These are phyloP conservation scores for Cyberlindnera mississippiensis DNA, from an alignment of 805 yeast genomes.

Conservation along the genomic window DNA sequence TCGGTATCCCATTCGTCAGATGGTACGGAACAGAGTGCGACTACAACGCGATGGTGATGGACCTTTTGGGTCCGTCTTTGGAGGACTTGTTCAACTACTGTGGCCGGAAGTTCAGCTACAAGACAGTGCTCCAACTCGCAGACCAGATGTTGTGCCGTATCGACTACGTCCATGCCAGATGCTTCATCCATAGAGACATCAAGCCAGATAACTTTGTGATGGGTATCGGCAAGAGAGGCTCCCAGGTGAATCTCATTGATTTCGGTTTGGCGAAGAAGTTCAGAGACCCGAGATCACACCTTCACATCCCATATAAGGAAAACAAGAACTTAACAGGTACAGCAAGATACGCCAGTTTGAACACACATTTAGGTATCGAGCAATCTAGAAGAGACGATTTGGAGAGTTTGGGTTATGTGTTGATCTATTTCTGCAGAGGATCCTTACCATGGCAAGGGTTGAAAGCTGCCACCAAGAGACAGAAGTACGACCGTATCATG, in stretches of 20 bases:
- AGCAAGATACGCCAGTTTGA: conserved; percentile 92
- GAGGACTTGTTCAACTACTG: conserved; percentile 97
- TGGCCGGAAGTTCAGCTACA: conserved; percentile 86
- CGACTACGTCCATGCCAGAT: conserved; percentile 92
- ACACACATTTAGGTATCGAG: conserved; percentile 95
- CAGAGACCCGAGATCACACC: conserved; percentile 89
- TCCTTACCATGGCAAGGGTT: conserved; percentile 98
- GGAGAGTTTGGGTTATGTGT: conserved; percentile 90
- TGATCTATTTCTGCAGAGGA: conserved; percentile 92
- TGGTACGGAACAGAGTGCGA: conserved; percentile 98
- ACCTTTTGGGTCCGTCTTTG: conserved; percentile 88
- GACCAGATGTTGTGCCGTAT: conserved; percentile 93
- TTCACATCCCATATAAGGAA: conserved; percentile 94
- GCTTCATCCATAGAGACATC: conserved; percentile 93
- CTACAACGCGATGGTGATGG: conserved; percentile 95
- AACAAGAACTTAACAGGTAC: conserved; percentile 96
- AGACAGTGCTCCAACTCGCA: conserved; percentile 88
- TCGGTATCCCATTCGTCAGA: conserved; percentile 94
- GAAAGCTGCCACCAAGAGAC: conserved; percentile 95
- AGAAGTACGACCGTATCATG: conserved; percentile 93
- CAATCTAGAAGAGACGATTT: conserved; percentile 96
- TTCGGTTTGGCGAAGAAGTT: conserved; percentile 93
- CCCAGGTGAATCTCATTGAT: conserved; percentile 94
- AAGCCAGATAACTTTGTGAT: conserved; percentile 91
- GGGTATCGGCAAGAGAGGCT: conserved; percentile 91